These are phyloP conservation scores for Wickerhamomyces ciferrii DNA, from an alignment of 805 yeast species.

Conservation along the genomic window DNA sequence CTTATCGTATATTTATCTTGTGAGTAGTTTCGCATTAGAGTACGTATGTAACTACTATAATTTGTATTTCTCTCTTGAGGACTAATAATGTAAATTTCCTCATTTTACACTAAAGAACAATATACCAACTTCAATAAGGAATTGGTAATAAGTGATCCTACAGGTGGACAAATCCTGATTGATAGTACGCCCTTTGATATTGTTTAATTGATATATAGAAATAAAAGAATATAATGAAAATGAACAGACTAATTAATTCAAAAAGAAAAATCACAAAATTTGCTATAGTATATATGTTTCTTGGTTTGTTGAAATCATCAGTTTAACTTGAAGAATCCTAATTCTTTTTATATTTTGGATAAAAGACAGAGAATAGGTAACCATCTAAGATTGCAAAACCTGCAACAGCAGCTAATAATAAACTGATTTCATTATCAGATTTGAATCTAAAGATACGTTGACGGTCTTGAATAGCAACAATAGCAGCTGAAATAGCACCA, in stretches of 20 bases:
- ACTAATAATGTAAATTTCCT: too few species aligned
- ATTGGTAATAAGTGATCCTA: too few species aligned
- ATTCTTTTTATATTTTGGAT: conserved; percentile 47
- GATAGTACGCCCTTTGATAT: not conserved
- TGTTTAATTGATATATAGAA: not conserved
- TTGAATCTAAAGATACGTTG: conserved; percentile 37
- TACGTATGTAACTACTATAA: too few species aligned
- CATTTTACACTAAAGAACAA: too few species aligned
- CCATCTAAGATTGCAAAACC: conserved; percentile 54
- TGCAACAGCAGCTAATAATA: conserved; percentile 46
- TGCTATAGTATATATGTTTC: not conserved
- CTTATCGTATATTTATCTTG: too few species aligned
- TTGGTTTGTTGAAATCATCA: not conserved
- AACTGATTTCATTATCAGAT: conserved; percentile 40
- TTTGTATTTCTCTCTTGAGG: too few species aligned
- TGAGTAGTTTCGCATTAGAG: too few species aligned
- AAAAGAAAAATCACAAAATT: not conserved
- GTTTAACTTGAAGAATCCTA: not conserved
- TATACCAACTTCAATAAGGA: too few species aligned
- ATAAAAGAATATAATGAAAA: not conserved
- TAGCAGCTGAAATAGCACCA: conserved; percentile 42
- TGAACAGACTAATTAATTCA: not conserved
- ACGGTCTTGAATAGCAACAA: conserved; percentile 47
- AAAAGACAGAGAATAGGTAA: conserved; percentile 45
- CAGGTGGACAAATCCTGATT: too few species aligned